phyloP scores from a whole-genome alignment of 148 eudicot genomes.

The Nepenthes mirabilis region DNA sequence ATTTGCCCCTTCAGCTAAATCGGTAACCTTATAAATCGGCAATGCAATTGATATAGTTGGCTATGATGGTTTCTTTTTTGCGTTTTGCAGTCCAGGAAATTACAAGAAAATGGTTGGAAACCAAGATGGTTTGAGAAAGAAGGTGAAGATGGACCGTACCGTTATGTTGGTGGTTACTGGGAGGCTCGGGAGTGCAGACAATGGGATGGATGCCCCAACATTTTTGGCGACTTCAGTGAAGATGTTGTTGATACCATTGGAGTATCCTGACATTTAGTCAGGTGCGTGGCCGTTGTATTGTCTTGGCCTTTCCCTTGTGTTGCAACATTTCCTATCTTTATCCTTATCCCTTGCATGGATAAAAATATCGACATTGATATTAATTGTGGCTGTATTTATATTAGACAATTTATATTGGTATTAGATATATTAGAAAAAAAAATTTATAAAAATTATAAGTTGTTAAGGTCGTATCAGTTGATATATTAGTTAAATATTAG shows the following conservation, averaged over 20 bases:
- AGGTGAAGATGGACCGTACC: conserved; percentile 53
- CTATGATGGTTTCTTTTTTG: not conserved
- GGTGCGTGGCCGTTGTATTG: conserved; percentile 16
- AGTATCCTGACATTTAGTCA: conserved; percentile 17
- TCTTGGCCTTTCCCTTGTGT: not conserved
- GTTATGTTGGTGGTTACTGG: conserved; percentile 73
- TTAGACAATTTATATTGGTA: too few relatives aligned
- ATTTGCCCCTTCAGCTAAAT: too few relatives aligned
- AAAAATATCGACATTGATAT: too few relatives aligned
- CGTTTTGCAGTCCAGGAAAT: conserved; percentile 51
- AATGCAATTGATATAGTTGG: not conserved
- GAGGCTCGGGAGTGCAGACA: conserved; percentile 50
- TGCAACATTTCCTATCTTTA: too few relatives aligned
- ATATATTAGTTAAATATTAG: too few relatives aligned
- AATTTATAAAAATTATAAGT: too few relatives aligned
- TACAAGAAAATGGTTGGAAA: conserved; percentile 88
- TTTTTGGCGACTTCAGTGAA: conserved; percentile 58
- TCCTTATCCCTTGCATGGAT: too few relatives aligned
- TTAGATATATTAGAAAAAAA: too few relatives aligned
- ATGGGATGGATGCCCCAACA: conserved; percentile 66
- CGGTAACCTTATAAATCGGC: too few relatives aligned
- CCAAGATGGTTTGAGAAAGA: conserved; percentile 72
- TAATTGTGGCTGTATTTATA: too few relatives aligned
- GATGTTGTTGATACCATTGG: conserved; percentile 20
- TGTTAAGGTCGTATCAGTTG: too few relatives aligned